Conservation (phyloP, 2,329 filamentous ascomycete species). For the Simplicillium aogashimaense region DNA sequence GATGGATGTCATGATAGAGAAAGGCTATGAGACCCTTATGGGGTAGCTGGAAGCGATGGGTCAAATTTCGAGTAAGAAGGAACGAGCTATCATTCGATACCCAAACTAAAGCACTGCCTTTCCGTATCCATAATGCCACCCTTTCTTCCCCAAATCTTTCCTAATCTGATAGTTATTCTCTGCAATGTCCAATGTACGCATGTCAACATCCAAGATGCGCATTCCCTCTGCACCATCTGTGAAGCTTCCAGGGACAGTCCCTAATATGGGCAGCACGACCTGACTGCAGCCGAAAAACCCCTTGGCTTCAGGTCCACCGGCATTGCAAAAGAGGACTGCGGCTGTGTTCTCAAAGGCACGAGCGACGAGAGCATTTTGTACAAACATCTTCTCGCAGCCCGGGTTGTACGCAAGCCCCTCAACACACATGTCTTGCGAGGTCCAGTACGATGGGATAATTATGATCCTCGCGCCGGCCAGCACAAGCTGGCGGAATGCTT, state of each 20-base stretch:
- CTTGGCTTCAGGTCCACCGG: conserved; percentile 36
- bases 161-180: conserved; percentile 41
- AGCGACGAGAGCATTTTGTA: conserved; percentile 38
- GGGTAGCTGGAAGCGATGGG: too few relatives aligned
- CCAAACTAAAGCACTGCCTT: too few relatives aligned
- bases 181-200: conserved; percentile 44
- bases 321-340: conserved; percentile 45
- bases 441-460: conserved; percentile 45
- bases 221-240: conserved; percentile 41
- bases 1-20: too few relatives aligned
- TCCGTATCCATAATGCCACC: conserved; percentile 35
- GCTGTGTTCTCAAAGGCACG: conserved; percentile 50
- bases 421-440: conserved; percentile 4
- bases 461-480: conserved; percentile 45
- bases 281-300: conserved; percentile 42
- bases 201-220: conserved; percentile 39
- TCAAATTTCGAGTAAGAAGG: too few relatives aligned
- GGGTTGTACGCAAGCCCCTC: conserved; percentile 38
- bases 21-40: too few relatives aligned
- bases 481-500: conserved; percentile 48
- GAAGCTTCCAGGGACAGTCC: conserved; percentile 30
- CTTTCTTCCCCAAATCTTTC: conserved; percentile 18
- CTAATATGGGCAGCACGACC: conserved; percentile 43
- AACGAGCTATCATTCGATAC: too few relatives aligned
- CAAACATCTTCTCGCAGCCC: conserved; percentile 37